Percentiles rank a stretch among this genome's conserved stretches.
These are phyloP conservation scores for Euptelea pleiosperma DNA, from an alignment of 164 flowering plant species.

Conservation along the genomic window DNA sequence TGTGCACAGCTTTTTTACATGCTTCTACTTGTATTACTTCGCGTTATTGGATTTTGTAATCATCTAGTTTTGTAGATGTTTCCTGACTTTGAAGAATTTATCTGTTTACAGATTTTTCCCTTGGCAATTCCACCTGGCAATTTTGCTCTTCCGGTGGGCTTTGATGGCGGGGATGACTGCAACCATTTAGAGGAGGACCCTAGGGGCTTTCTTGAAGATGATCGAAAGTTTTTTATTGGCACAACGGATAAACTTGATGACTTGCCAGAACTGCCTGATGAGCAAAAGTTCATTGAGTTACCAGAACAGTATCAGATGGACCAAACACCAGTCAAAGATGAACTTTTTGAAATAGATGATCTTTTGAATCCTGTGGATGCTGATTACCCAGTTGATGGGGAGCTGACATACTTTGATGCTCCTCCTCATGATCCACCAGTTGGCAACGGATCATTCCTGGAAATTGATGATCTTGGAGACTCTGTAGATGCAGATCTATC, in stretches of 20 bases:
- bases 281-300: conserved; percentile 1
- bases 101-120: conserved; percentile 21
- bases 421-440: conserved; percentile 20
- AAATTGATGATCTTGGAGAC: conserved; percentile 43
- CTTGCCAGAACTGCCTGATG: conserved; percentile 10
- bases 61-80: background rate
- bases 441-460: conserved; percentile 38
- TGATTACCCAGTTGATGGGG: conserved; percentile 20
- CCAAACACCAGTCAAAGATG: conserved; percentile 12
- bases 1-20: background rate
- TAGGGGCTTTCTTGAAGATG: conserved; percentile 3
- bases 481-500: conserved; percentile 24
- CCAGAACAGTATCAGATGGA: conserved; percentile 15
- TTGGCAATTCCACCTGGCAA: conserved; percentile 7
- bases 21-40: background rate
- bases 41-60: background rate
- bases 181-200: conserved; percentile 3
- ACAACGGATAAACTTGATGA: conserved; percentile 6
- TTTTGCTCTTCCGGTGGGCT: conserved; percentile 2
- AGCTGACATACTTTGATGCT: conserved; percentile 27
- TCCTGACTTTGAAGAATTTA: conserved; percentile 6
- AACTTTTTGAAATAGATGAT: conserved; percentile 21
- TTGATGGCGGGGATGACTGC: conserved; percentile 1
- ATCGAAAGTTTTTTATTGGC: conserved; percentile 11
- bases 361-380: conserved; percentile 21